Base-by-base conservation (phyloP, 2,329 filamentous ascomycete species). In the Ascochyta pisi region DNA sequence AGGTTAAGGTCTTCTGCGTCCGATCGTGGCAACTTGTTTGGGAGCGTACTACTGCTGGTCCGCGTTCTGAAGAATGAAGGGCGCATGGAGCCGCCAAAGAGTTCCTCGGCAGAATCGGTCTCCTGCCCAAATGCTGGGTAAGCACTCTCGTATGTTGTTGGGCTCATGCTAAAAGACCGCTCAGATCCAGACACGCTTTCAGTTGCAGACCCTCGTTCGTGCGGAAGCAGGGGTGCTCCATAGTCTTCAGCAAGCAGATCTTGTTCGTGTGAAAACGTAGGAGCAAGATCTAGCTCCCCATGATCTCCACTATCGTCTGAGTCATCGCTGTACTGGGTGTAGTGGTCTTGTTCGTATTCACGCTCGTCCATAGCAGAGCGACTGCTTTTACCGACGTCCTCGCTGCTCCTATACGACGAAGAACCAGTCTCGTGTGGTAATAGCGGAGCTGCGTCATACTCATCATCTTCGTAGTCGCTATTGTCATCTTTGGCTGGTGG, bases 361-460 rank as follows among this genome's bases (percentile, higher is more conserved):
- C 58, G 40, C 16, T 53, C 53, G 9, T 54, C 47, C 6, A 51
- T 50, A 6, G 31, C 23, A 27, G 64, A 40, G 57, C 64, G 40
- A 63, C 64, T 53, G 27, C 58, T 44, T 62, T 64, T 56, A 61
- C 39, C 46, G 6, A 40, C 29, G 12, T n/a, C 44, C 45, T 59
- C 61, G 50, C 63, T 61, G 50, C 33, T 41, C 44, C 50, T 58
- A 40, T 56, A 51, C 29, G 55, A 49, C 44, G 69, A 43, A 51
- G 61, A 58, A 4, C 57, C 58, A 50, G 71, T 70, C 58, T 79
- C 76, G 35, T 79, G 76, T 22, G 69, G 67, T 39, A 78, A 61
- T 1, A 77, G 66, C 19, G 75, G 77, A 19, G 66, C 61, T 8
- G 64, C 54, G 24, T 70, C 65, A 15, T 65, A 60, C 22, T 71